Base-by-base conservation (phyloP, 1,139 yeast species). In the Tardiomyces depauwii region DNA sequence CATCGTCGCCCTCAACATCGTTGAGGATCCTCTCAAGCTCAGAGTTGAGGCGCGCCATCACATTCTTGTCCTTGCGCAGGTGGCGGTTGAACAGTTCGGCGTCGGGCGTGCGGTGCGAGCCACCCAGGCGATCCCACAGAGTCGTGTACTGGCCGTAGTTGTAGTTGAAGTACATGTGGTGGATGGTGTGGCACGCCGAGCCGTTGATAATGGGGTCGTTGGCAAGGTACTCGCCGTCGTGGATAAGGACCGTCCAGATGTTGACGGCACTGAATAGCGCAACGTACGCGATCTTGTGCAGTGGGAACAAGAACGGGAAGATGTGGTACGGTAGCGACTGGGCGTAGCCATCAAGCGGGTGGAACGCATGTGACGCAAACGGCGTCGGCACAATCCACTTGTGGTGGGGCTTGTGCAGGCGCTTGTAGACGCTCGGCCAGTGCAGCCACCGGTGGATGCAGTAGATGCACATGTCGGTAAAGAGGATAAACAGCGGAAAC, bases 301-400 rank as follows among this genome's bases (percentile, higher is more conserved):
- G 75, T 43, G 97, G 98, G 78, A 91, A 85, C 30, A 91, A 50
- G 63, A 91, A 76, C 51, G 97, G 97, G 68, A 76, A 91, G 51
- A 88, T 53, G 64, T 91, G 98, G 70, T 91, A 91, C 25, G 98
- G 96, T 53, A 91, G 63, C 42, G 95, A 83, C 71, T 91, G 98
- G 49, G 78, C 71, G 71, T 84, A 91, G 40, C 98, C 98, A 61
- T 91, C 98, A 46, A 91, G 82, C 13, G 98, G 98, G 67, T 91
- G 96, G 87, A 91, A 91, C 19, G 98, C 97, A 63, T 89, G 97
- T 12, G 96, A 87, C 1, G 98, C 98, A 68, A 83, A 91, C 33
- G 98, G 98, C 2, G 98, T 89, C 54, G 97, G 91, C 45, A 91
- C 96, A 59, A 91, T 80, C 98, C 98, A 91, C 70, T 91, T 93